Percentiles rank a stretch among this genome's conserved stretches.
Evolutionary conservation across 78 protist genomes (phyloP).

Genomic region (Creolimax fragrantissima): DNA sequence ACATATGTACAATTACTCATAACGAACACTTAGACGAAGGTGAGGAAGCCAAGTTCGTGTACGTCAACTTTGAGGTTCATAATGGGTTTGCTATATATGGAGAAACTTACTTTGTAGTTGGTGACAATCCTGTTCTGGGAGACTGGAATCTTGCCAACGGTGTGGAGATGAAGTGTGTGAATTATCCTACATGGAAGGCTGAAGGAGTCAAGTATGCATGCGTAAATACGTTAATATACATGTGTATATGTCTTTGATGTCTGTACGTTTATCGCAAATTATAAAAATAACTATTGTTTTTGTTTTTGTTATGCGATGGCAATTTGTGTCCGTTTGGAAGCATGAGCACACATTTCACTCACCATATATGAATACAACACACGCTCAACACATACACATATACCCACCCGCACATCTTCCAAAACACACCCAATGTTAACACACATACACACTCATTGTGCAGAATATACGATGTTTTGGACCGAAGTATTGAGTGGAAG

Average conservation of each 20-base stretch:
- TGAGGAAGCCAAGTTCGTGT: neutral
- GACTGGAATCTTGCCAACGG: constrained; percentile 4
- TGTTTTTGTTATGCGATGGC: neutral
- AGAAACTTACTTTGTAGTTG: neutral
- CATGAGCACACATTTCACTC: neutral
- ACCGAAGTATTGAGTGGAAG: neutral
- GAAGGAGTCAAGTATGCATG: neutral
- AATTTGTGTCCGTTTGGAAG: neutral
- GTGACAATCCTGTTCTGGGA: neutral
- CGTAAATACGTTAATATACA: neutral
- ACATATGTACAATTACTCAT: neutral
- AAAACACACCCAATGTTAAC: neutral
- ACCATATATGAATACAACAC: neutral
- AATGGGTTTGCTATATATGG: neutral
- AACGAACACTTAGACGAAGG: neutral
- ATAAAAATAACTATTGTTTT: neutral
- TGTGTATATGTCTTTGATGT: neutral
- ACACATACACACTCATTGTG: neutral
- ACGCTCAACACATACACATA: neutral
- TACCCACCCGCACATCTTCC: neutral
- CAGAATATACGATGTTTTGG: neutral
- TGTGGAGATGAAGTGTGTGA: neutral
- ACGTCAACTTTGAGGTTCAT: neutral
- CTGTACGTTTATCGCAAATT: neutral
- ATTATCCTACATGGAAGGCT: constrained; percentile 5